Base-by-base conservation (phyloP, 495 filamentous ascomycete species). In the Hypoxylon rickii region DNA sequence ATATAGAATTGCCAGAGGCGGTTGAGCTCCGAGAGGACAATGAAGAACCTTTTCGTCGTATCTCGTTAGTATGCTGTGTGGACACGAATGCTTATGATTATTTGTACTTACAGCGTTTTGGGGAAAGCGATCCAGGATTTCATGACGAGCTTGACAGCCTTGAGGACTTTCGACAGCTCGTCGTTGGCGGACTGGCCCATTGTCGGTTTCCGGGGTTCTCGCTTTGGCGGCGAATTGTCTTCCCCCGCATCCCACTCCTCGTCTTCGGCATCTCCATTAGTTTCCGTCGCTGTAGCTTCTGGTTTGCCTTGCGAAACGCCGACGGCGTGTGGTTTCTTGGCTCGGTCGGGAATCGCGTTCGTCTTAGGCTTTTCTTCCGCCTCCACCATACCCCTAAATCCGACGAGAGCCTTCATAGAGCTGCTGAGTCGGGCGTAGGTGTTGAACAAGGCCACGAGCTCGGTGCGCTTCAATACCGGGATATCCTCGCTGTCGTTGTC, bases 381-480 rank as follows among this genome's bases (percentile, higher is more conserved):
- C 44, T 86, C 78, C n/a, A 87, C 76, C 83, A 89, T 86, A 22
- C 50, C 63, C 34, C 89, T 79, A 70, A 98, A 97, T 24, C 83
- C 76, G 48, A 84, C 80, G 11, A 95, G 76, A 2, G 91, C 91
- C 3, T 78, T 74, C 36, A 98, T 66, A 51, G 88, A 90, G 67
- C 86, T 85, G 36, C 87, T 88, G 46, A 98, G 85, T 31, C 92
- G 83, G 21, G 88, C 90, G 36, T 96, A 85, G 1, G 95, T 97
- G 69, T 98, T 98, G 68, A 98, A 84, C 36, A 98, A 76, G 7
- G 94, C 89, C 1, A 98, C 95, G 24, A 98, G 72, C 73, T 98
- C 94, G 8, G 92, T 97, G 51, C 94, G 79, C 58, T 92, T 83
- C 16, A 97, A 76, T 32, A 79, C 78, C 4, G 91, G 92, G 55